phyloP scores from a whole-genome alignment of 1,139 yeast species.

The Debaryomyces robertsiae region DNA sequence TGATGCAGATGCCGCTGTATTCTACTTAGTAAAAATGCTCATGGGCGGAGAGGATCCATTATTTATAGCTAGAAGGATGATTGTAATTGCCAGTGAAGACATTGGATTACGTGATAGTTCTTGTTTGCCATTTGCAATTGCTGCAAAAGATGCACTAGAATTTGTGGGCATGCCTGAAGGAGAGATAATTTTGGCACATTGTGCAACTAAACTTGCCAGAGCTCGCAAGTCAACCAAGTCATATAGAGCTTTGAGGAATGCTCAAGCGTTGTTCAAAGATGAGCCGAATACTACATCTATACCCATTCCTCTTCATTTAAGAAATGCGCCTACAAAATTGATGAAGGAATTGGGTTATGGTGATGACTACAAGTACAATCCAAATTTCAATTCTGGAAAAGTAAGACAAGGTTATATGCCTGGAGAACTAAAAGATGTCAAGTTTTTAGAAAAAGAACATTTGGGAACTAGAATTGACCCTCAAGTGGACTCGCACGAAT shows the following conservation, averaged over 20 bases:
- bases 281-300: conserved; percentile 66
- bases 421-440: conserved; percentile 37
- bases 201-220: conserved; percentile 83
- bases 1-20: conserved; percentile 86
- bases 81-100: conserved; percentile 90
- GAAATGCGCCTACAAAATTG: conserved; percentile 91
- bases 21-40: conserved; percentile 84
- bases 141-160: conserved; percentile 85
- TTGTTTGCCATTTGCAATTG: conserved; percentile 82
- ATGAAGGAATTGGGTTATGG: conserved; percentile 91
- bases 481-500: conserved; percentile 24
- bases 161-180: conserved; percentile 98
- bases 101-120: conserved; percentile 81
- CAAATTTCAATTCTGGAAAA: conserved; percentile 68
- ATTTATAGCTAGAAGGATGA: conserved; percentile 89
- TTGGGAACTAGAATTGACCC: conserved; percentile 35
- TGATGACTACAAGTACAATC: conserved; percentile 84
- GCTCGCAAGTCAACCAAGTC: conserved; percentile 87
- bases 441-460: conserved; percentile 43
- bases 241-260: conserved; percentile 72
- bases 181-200: conserved; percentile 85
- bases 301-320: conserved; percentile 75
- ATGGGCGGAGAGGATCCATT: conserved; percentile 93
- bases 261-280: conserved; percentile 58
- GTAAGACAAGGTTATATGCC: conserved; percentile 77